A percentile compares a stretch with the other conserved stretches of the same genome.
These are phyloP conservation scores for Pisolithus marmoratus DNA, from an alignment of 768 basidiomycete species.

Conservation along the genomic window DNA sequence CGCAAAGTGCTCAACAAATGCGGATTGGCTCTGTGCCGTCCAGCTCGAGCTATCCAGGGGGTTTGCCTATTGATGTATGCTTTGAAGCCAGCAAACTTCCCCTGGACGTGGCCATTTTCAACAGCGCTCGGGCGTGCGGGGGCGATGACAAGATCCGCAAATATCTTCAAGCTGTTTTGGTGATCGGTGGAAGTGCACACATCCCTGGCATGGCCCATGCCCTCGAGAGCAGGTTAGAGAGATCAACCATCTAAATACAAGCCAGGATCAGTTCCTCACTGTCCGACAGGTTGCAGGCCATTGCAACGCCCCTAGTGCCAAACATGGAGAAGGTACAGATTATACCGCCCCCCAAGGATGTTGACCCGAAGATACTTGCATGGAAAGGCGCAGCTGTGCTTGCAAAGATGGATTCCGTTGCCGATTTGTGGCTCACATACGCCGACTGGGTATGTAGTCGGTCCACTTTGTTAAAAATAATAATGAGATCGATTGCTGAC, in stretches of 20 bases:
- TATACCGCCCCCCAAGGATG: slow-evolving; percentile 90
- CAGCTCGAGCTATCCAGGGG: slow-evolving; percentile 31
- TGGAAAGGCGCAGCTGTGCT: slow-evolving; percentile 96
- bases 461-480: neutral
- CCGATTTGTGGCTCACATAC: slow-evolving; percentile 83
- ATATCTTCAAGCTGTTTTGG: slow-evolving; percentile 80
- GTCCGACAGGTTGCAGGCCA: slow-evolving; percentile 61
- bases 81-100: slow-evolving; percentile 88
- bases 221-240: slow-evolving; percentile 70
- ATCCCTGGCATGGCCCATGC: slow-evolving; percentile 83
- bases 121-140: slow-evolving; percentile 82
- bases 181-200: slow-evolving; percentile 79
- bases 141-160: slow-evolving; percentile 88
- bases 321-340: slow-evolving; percentile 88
- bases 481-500: slow-evolving; percentile 3
- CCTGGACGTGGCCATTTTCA: slow-evolving; percentile 88
- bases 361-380: slow-evolving; percentile 82
- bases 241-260: neutral
- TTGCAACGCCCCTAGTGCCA: slow-evolving; percentile 74
- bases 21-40: slow-evolving; percentile 17
- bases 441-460: slow-evolving; percentile 73
- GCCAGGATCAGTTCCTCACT: slow-evolving; percentile 4
- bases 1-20: slow-evolving; percentile 14
- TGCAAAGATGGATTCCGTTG: slow-evolving; percentile 84
- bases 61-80: slow-evolving; percentile 66